Percentiles rank a stretch among this genome's conserved stretches.
Conservation (phyloP, 2,329 filamentous ascomycete genomes). For the Epichloe brachyelytri region DNA sequence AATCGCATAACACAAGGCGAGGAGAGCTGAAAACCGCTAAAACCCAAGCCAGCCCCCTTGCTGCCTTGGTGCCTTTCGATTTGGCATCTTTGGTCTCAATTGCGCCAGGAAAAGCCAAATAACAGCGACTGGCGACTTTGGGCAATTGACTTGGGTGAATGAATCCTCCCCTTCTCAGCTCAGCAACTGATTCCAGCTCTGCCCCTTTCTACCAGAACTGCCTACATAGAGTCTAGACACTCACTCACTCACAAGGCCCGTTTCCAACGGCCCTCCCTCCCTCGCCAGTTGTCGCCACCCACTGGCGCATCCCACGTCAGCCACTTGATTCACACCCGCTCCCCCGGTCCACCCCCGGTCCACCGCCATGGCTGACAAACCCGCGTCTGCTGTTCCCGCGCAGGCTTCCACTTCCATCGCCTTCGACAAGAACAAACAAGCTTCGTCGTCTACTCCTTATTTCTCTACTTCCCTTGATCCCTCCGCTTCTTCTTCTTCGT, state of each 20-base stretch:
- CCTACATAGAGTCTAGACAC: not conserved
- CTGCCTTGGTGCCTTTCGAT: not conserved
- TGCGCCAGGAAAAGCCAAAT: not conserved
- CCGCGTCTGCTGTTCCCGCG: conserved; percentile 11
- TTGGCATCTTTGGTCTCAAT: not conserved
- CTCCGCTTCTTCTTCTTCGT: conserved; percentile 8
- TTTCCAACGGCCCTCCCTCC: not conserved
- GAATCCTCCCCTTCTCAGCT: not conserved
- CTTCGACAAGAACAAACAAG: conserved; percentile 16
- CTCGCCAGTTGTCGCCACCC: conserved; percentile 1
- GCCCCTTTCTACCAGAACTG: too few relatives aligned
- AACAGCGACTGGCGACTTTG: conserved; percentile 4
- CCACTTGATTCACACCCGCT: not conserved
- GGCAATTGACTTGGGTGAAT: conserved; percentile 3
- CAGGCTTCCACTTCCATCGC: conserved; percentile 21
- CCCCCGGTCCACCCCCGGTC: not conserved
- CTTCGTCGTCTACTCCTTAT: conserved; percentile 4
- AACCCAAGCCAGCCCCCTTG: not conserved
- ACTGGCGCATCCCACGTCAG: conserved; percentile 4
- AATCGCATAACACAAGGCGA: not conserved
- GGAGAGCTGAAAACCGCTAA: not conserved
- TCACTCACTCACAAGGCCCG: not conserved
- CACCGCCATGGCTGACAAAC: conserved; percentile 24
- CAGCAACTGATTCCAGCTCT: too few relatives aligned
- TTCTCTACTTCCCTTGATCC: not conserved